Evolutionary conservation across 2,329 filamentous ascomycete species (phyloP).

Genomic region (Nannizzia gypsea): DNA sequence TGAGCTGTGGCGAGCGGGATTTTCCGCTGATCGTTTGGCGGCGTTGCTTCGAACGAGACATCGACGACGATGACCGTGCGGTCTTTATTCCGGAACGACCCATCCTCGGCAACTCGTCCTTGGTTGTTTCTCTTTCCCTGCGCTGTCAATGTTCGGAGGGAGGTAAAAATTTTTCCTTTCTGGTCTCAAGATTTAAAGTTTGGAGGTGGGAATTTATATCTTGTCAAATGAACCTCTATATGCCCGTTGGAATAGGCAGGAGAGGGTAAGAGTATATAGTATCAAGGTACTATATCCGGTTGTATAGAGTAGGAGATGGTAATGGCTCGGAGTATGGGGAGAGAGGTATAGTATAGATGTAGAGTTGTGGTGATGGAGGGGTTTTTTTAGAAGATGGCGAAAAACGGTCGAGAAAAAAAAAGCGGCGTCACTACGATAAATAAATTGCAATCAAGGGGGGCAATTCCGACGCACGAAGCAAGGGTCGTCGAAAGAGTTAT

Average conservation of each 20-base stretch:
- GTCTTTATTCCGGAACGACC: background rate
- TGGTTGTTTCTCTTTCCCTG: background rate
- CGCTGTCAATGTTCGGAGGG: background rate
- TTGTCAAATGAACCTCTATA: background rate
- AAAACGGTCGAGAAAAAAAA: background rate
- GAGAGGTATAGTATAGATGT: no score
- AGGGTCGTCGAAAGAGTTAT: slow-evolving; percentile 37
- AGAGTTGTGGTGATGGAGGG: background rate
- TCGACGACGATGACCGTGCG: background rate
- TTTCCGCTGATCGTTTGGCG: slow-evolving; percentile 11
- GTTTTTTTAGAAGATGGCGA: background rate
- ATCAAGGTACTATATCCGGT: background rate
- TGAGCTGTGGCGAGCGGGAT: background rate
- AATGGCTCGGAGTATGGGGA: background rate
- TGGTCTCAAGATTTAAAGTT: background rate
- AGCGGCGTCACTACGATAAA: background rate
- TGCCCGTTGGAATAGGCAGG: background rate
- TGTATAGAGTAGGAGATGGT: background rate
- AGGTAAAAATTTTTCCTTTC: background rate
- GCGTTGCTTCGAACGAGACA: slow-evolving; percentile 6
- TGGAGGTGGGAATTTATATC: background rate
- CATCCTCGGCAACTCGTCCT: background rate
- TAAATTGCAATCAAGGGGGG: slow-evolving; percentile 18
- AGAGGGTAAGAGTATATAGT: background rate
- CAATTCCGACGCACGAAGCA: slow-evolving; percentile 50